Conservation (phyloP, 1,284 basidiomycete species). For the Malassezia japonica region DNA sequence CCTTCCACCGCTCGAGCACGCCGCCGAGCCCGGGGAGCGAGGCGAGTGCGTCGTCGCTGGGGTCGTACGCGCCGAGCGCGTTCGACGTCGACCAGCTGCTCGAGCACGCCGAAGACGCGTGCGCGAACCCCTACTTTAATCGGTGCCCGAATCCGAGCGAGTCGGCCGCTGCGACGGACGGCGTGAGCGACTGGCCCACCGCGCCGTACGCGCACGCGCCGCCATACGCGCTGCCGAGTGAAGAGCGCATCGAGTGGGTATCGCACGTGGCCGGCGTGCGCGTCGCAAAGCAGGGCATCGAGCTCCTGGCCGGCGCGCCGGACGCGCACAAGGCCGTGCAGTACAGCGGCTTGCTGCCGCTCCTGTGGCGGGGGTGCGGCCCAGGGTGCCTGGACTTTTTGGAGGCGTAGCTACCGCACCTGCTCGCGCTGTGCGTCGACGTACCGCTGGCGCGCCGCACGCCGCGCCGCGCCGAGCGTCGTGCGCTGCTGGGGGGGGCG, state of each 20-base stretch:
- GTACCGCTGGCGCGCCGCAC: conserved; percentile 3
- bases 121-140: conserved; percentile 14
- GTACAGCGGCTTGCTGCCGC: conserved; percentile 13
- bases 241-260: conserved; percentile 40
- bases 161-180: neutral
- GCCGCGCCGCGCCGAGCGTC: conserved; percentile 6
- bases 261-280: conserved; percentile 37
- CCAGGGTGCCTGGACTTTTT: conserved; percentile 14
- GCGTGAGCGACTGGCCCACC: conserved; percentile 8
- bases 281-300: conserved; percentile 24
- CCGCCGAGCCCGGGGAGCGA: neutral
- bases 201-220: conserved; percentile 14
- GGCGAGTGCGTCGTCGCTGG: neutral
- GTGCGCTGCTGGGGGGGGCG: neutral
- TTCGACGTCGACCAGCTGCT: conserved; percentile 8
- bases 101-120: conserved; percentile 11
- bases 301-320: conserved; percentile 3
- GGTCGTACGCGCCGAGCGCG: neutral
- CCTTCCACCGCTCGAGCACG: neutral
- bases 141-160: conserved; percentile 6
- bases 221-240: conserved; percentile 27
- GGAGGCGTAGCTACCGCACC: neutral
- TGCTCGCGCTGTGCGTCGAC: neutral
- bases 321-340: neutral
- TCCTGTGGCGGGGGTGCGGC: conserved; percentile 19